Base-by-base conservation (phyloP, 2,329 filamentous ascomycete genomes). In the Conoideocrella luteorostrata region DNA sequence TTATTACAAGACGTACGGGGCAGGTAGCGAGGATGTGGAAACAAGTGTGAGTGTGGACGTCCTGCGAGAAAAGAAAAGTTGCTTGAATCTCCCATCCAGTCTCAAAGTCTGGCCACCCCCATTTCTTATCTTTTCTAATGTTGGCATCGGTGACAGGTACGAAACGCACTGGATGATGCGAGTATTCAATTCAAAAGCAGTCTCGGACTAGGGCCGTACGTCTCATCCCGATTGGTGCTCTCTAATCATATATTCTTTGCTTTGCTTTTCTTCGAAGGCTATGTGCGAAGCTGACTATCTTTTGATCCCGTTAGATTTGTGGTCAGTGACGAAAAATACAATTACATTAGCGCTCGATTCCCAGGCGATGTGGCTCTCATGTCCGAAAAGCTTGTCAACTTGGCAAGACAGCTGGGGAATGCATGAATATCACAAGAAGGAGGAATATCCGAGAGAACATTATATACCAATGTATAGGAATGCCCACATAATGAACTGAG, bases 321-420 rank as follows among this genome's bases (percentile, higher is more conserved):
- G 1, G 68, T 73, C 3, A 63, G 72, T 51, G 72, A 76, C 40
- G 56, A 66, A 45, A 61, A 63, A 26, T 72, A 70, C 52, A 74
- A 74, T 51, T 74, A 74, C 48, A 57, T 74, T 50, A 73, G 67
- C 48, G 71, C 62, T 17, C 60, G 70, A 6, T 74, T 66, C 47
- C 71, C 71, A 1, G 63, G 56, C 3, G 71, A 74, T 49, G 65
- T 65, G 2, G 60, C 64, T 26, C 50, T 52, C 22, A 23, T 50
- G 44, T 42, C 46, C n/a, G 45, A 50, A 39, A 52, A 44, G 44
- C 21, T 52, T 29, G 48, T 52, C 28, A 29, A 7, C 13, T 36
- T 29, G 24, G 38, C 24, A 10, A 40, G 24, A 17, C 7, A n/a
- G 7, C 21, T 38, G 35, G 35, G 35, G 4, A 23, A n/a, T 23